Percentiles rank a stretch among this genome's conserved stretches.
These are phyloP conservation scores for Dactylellina parvicollis DNA, from an alignment of 2,329 filamentous ascomycete species.

Conservation along the genomic window DNA sequence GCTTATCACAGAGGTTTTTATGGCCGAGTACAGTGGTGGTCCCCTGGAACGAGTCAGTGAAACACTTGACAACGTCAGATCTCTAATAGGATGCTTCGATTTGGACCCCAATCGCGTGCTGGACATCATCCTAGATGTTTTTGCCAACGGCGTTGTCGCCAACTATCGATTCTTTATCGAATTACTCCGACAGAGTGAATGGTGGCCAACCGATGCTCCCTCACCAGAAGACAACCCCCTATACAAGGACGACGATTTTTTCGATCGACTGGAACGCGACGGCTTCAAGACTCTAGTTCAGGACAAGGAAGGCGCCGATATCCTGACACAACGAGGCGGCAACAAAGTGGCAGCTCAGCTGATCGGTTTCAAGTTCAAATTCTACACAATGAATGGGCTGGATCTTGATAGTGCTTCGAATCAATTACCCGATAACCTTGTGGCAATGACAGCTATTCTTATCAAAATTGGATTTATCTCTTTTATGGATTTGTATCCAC, in stretches of 20 bases:
- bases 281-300: slow-evolving; percentile 90
- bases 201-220: slow-evolving; percentile 81
- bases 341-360: slow-evolving; percentile 93
- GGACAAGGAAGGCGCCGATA: slow-evolving; percentile 59
- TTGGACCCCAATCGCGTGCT: slow-evolving; percentile 93
- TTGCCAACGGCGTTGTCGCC: slow-evolving; percentile 90
- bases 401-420: slow-evolving; percentile 70
- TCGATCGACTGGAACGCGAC: slow-evolving; percentile 77
- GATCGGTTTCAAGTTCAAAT: slow-evolving; percentile 94
- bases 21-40: slow-evolving; percentile 66
- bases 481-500: slow-evolving; percentile 86
- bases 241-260: slow-evolving; percentile 70
- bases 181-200: slow-evolving; percentile 87
- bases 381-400: slow-evolving; percentile 77
- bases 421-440: slow-evolving; percentile 83
- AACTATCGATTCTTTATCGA: slow-evolving; percentile 95
- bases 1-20: slow-evolving; percentile 93
- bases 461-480: slow-evolving; percentile 99
- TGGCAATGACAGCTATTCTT: slow-evolving; percentile 88
- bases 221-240: slow-evolving; percentile 63
- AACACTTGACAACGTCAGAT: slow-evolving; percentile 91
- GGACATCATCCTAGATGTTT: slow-evolving; percentile 93
- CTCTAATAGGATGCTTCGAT: slow-evolving; percentile 94
- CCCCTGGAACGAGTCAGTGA: slow-evolving; percentile 75
- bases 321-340: slow-evolving; percentile 64